These are phyloP conservation scores for Tuber melanosporum DNA, from an alignment of 495 filamentous ascomycete genomes.

Conservation along the genomic window DNA sequence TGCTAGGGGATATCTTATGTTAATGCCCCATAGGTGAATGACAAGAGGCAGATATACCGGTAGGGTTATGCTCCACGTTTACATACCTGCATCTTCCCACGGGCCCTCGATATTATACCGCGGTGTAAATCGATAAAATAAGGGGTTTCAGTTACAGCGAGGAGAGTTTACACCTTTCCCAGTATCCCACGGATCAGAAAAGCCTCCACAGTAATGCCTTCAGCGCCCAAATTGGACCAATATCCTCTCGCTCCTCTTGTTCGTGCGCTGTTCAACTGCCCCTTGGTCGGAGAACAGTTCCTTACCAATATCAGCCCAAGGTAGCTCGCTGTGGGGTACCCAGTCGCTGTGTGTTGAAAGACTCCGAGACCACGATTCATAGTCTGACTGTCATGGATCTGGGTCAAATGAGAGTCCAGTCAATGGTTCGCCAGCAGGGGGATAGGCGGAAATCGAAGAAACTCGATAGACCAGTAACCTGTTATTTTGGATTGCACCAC, in stretches of 20 bases:
- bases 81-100: not conserved
- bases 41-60: not conserved
- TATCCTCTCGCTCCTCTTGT: not conserved
- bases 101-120: not conserved
- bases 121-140: not conserved
- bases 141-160: not conserved
- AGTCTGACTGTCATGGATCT: not conserved
- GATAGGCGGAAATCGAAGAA: not conserved
- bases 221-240: not conserved
- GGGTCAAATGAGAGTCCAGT: not conserved
- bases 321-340: not conserved
- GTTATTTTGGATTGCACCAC: not conserved
- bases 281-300: not conserved
- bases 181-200: not conserved
- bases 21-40: not conserved
- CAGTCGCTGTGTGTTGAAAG: not conserved
- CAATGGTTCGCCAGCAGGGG: not conserved
- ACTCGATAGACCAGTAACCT: not conserved
- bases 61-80: not conserved
- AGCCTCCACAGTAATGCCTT: not conserved
- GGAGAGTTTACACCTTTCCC: not conserved
- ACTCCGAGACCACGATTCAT: not conserved
- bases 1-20: not conserved
- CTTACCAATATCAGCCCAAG: not conserved
- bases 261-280: not conserved